These are phyloP conservation scores for Raddia distichophylla DNA, from an alignment of 176 grass and related monocot species.

Conservation along the genomic window DNA sequence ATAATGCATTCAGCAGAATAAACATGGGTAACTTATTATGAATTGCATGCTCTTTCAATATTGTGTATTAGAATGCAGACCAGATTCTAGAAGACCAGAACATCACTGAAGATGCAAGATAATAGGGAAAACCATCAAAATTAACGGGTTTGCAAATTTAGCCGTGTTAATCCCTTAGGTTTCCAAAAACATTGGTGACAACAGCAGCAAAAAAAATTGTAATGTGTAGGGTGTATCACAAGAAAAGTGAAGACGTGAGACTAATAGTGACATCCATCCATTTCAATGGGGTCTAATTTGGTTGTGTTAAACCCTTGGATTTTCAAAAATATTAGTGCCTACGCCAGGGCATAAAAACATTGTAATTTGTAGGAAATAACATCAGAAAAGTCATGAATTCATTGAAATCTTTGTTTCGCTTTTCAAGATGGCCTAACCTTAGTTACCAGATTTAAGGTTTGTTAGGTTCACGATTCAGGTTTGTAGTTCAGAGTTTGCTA, in stretches of 20 bases:
- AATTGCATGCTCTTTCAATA: background rate
- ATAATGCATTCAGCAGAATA: constrained; percentile 18
- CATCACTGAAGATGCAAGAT: background rate
- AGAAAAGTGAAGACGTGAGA: background rate
- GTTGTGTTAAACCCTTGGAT: background rate
- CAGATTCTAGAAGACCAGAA: background rate
- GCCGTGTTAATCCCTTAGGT: background rate
- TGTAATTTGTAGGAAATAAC: background rate
- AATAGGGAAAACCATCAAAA: background rate
- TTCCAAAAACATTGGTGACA: background rate
- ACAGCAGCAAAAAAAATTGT: background rate
- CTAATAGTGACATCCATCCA: too few species aligned
- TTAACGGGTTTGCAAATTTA: background rate
- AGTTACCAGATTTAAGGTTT: too few species aligned
- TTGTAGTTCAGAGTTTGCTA: too few species aligned
- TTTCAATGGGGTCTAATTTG: too few species aligned
- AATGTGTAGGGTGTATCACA: background rate
- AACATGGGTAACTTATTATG: background rate
- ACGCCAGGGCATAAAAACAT: background rate
- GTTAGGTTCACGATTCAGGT: too few species aligned
- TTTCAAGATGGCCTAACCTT: background rate
- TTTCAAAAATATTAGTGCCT: background rate
- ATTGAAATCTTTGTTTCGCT: background rate
- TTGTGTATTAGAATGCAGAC: background rate
- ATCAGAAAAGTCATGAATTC: background rate